Conservation (phyloP, 2,329 filamentous ascomycete genomes). For the Monosporascus ibericus region DNA sequence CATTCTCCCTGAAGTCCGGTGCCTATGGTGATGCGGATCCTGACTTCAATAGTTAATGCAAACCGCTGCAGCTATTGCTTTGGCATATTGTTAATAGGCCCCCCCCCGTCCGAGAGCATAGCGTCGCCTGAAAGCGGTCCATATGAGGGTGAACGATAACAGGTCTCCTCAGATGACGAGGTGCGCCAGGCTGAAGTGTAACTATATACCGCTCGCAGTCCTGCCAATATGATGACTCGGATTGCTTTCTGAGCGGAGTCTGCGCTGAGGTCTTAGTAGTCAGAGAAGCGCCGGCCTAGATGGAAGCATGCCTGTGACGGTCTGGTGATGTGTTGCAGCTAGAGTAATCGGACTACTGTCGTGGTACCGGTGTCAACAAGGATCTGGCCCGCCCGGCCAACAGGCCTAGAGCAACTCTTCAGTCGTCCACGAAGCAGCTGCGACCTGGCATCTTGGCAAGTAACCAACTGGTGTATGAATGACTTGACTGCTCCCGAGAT, state of each 20-base stretch:
- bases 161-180: neutral
- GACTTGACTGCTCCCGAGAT: slow-evolving; percentile 19
- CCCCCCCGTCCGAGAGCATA: too few species aligned
- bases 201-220: slow-evolving; percentile 39
- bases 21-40: too few species aligned
- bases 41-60: too few species aligned
- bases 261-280: neutral
- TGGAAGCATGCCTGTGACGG: slow-evolving; percentile 20
- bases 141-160: too few species aligned
- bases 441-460: slow-evolving; percentile 28
- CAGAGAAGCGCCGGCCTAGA: slow-evolving; percentile 4
- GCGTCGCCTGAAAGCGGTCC: too few species aligned
- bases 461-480: slow-evolving; percentile 21
- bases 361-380: slow-evolving; percentile 36
- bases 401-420: slow-evolving; percentile 43
- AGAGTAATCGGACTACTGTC: slow-evolving; percentile 31
- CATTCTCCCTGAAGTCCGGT: too few species aligned
- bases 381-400: slow-evolving; percentile 32
- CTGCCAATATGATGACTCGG: slow-evolving; percentile 34
- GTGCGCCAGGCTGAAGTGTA: slow-evolving; percentile 19
- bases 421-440: slow-evolving; percentile 27
- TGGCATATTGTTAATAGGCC: too few species aligned
- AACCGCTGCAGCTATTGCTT: too few species aligned
- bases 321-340: slow-evolving; percentile 26
- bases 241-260: slow-evolving; percentile 26